Evolutionary conservation across 140 eudicot genomes (phyloP), one percentile per base, ranked within the genome.

Genomic region (Oenanthe javanica): DNA sequence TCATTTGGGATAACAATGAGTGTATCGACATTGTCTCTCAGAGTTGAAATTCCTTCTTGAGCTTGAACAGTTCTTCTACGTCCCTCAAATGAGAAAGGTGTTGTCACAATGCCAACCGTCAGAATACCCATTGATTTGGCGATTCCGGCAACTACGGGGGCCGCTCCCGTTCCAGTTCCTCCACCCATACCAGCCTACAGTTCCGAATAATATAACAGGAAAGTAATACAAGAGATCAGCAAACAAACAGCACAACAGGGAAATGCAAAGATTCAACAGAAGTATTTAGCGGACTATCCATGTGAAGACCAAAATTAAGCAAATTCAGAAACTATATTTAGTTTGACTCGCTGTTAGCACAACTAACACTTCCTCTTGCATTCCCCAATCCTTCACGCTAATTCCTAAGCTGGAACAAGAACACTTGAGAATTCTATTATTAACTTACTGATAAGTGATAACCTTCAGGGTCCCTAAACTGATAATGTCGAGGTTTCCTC

Each of bases 151-250:
- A 95, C 90, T 61, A 92, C 83, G 11, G 99, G 99, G 77, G 97
- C 99, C 59, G 84, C 99, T 79, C 99, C 99, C 0, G 99, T 95
- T 14, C 97, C 99, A 9, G 99, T 95, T 75, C 99, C 99, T 48
- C 97, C 99, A 82, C 99, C 99, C 99, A 95, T 95, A 78, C 99
- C 99, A 67, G 97, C 99, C 99, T 95, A 93, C 81, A 86, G 10
- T 50, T 46, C 18, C 64, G 45, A 49, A 25, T 10, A 74, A 63
- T 69, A 86, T 52, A 77, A 38, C 55, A 38, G 48, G 42, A 48
- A 13, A 75, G 5, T 1, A 74, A 47, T 43, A 4, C 45, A 75
- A 75, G 38, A 47, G 2, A 75, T 49, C 23, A 16, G 55, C 54
- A 51, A 23, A 36, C 40, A 36, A 2, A 36, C 40, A 36, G 40